These are phyloP conservation scores for Fusarium metavorans DNA, from an alignment of 2,329 filamentous ascomycete genomes.

Conservation along the genomic window DNA sequence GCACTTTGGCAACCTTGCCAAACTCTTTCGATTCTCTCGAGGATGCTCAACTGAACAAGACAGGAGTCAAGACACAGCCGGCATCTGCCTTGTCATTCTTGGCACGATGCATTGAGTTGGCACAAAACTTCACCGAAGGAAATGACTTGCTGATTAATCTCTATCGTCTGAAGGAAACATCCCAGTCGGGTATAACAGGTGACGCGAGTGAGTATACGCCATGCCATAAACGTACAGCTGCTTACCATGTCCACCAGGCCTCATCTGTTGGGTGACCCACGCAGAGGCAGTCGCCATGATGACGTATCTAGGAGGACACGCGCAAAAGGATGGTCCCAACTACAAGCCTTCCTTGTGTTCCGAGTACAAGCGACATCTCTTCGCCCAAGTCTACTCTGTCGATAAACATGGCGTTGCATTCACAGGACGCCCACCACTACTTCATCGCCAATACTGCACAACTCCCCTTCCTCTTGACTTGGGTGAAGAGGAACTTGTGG, in stretches of 20 bases:
- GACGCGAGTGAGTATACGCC: conserved; percentile 20
- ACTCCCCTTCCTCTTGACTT: conserved; percentile 56
- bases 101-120: conserved; percentile 5
- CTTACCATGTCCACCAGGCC: conserved; percentile 1
- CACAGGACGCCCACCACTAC: conserved; percentile 55
- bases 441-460: conserved; percentile 45
- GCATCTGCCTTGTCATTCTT: conserved; percentile 7
- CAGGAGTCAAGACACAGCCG: background rate
- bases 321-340: background rate
- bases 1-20: conserved; percentile 8
- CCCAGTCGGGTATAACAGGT: conserved; percentile 10
- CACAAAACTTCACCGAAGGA: conserved; percentile 6
- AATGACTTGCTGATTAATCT: conserved; percentile 22
- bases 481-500: conserved; percentile 51
- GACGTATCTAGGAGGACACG: conserved; percentile 20
- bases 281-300: conserved; percentile 15
- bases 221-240: background rate
- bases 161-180: conserved; percentile 2
- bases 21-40: conserved; percentile 4
- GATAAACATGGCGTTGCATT: conserved; percentile 56
- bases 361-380: conserved; percentile 41
- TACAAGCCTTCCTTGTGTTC: conserved; percentile 23
- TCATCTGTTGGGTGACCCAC: conserved; percentile 12
- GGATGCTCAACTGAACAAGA: background rate
- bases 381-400: conserved; percentile 48